Evolutionary conservation across 2,329 filamentous ascomycete species (phyloP).

Genomic region (Ceratocystis albifundus): DNA sequence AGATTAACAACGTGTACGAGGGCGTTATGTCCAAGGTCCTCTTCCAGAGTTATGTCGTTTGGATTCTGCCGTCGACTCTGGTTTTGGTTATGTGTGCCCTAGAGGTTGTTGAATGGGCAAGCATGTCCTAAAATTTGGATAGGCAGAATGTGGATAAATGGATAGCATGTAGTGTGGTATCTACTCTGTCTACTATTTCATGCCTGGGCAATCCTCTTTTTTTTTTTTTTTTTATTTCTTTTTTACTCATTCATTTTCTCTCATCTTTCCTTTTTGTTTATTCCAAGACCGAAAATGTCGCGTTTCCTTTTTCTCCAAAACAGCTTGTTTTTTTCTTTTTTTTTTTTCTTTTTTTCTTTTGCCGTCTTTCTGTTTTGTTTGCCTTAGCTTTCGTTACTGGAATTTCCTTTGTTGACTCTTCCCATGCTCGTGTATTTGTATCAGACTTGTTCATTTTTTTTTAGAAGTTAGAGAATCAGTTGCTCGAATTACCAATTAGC

Average conservation of each 20-base stretch:
- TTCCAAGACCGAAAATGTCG: neutral
- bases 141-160: neutral
- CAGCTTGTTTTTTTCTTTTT: neutral
- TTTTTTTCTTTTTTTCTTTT: too few species aligned
- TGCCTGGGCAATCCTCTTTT: neutral
- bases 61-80: slow-evolving; percentile 90
- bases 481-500: neutral
- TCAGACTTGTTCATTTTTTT: slow-evolving; percentile 9
- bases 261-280: neutral
- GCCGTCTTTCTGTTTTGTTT: neutral
- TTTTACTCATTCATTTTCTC: neutral
- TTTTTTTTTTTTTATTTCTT: neutral
- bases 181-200: neutral
- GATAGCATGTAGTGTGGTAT: neutral
- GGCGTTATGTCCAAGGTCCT: slow-evolving; percentile 83
- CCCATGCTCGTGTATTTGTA: neutral
- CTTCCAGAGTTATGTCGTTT: slow-evolving; percentile 82
- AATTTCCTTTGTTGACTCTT: too few species aligned
- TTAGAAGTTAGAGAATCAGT: slow-evolving; percentile 10
- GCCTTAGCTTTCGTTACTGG: neutral
- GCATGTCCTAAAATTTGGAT: slow-evolving; percentile 21
- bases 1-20: slow-evolving; percentile 95
- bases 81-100: slow-evolving; percentile 82
- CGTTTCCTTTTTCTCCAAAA: neutral
- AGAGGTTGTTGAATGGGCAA: slow-evolving; percentile 84